Evolutionary conservation across 2,329 filamentous ascomycete genomes (phyloP).

Genomic region (Massarina eburnea): DNA sequence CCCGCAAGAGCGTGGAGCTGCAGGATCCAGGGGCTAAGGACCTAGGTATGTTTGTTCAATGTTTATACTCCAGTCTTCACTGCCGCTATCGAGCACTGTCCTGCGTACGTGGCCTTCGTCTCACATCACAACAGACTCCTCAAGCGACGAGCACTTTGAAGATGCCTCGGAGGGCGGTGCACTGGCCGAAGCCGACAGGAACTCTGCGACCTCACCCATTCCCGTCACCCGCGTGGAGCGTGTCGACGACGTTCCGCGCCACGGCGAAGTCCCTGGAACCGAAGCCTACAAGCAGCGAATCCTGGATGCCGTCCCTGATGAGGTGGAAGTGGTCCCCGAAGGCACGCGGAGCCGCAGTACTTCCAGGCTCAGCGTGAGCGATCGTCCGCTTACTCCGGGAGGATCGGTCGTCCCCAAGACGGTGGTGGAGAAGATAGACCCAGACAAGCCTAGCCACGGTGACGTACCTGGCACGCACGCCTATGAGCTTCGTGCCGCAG

Average conservation of each 20-base stretch:
- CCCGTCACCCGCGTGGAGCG: constrained; percentile 65
- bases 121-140: constrained; percentile 41
- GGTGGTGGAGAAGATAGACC: constrained; percentile 64
- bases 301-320: constrained; percentile 64
- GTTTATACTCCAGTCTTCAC: background rate
- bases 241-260: constrained; percentile 59
- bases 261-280: constrained; percentile 65
- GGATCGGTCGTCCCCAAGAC: constrained; percentile 59
- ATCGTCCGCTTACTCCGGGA: constrained; percentile 53
- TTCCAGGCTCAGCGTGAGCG: constrained; percentile 45
- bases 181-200: constrained; percentile 32
- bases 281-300: constrained; percentile 59
- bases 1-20: constrained; percentile 57
- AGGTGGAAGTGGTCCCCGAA: constrained; percentile 59
- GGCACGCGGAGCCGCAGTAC: constrained; percentile 42
- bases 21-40: constrained; percentile 61
- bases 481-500: constrained; percentile 57
- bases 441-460: constrained; percentile 58
- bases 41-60: constrained; percentile 47
- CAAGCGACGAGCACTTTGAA: constrained; percentile 65
- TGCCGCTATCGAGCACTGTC: background rate
- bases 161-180: constrained; percentile 62
- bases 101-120: background rate
- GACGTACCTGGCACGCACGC: constrained; percentile 64
- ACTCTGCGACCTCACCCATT: constrained; percentile 54